Evolutionary conservation across 164 flowering plant species (phyloP).

Genomic region (Piper longum): DNA sequence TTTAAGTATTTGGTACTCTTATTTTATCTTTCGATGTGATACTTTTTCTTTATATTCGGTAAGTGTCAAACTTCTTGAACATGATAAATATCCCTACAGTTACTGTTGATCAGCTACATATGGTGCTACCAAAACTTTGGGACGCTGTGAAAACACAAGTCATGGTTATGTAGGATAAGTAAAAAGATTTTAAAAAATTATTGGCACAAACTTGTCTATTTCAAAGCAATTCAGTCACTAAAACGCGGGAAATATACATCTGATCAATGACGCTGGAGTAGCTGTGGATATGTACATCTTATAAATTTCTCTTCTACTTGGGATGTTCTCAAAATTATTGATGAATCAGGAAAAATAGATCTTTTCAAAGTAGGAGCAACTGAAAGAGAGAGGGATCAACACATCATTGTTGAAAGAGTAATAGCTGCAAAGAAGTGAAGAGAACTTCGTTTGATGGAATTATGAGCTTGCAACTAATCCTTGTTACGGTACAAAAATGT

Average conservation of each 20-base stretch:
- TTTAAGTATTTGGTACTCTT: not conserved
- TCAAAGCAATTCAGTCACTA: too few relatives aligned
- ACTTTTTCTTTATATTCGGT: not conserved
- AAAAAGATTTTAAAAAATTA: too few relatives aligned
- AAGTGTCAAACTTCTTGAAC: too few relatives aligned
- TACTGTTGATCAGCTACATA: too few relatives aligned
- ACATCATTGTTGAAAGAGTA: not conserved
- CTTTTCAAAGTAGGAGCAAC: not conserved
- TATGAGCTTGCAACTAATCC: not conserved
- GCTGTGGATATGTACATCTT: not conserved
- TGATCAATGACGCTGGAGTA: not conserved
- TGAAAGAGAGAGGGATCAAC: not conserved
- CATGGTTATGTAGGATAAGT: too few relatives aligned
- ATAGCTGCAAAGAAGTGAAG: not conserved
- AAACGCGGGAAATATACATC: too few relatives aligned
- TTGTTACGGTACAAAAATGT: not conserved
- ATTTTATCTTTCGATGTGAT: too few relatives aligned
- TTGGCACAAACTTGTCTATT: too few relatives aligned
- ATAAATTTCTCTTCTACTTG: not conserved
- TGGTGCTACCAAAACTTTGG: not conserved
- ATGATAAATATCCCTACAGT: too few relatives aligned
- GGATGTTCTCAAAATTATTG: not conserved
- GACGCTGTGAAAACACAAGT: not conserved
- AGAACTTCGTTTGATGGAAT: not conserved
- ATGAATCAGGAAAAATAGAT: too few relatives aligned